These are phyloP conservation scores for Mucor indicus DNA, from an alignment of 371 early-diverging fungal species.

Conservation along the genomic window DNA sequence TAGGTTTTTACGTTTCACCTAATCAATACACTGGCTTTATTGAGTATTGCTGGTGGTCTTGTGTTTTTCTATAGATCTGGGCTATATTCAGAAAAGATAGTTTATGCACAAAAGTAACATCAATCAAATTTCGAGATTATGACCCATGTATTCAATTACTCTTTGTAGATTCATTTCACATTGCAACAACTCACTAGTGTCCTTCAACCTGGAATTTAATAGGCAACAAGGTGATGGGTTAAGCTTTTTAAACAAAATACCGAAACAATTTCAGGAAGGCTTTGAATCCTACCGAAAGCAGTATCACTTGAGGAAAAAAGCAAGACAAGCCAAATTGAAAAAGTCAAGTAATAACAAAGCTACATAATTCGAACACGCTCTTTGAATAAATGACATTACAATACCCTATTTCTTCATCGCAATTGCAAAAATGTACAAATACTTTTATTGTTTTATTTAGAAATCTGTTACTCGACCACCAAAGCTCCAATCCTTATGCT, in stretches of 20 bases:
- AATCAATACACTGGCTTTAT: slow-evolving; percentile 30
- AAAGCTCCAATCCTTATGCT: slow-evolving; percentile 89
- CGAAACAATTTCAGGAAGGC: slow-evolving; percentile 62
- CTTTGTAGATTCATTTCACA: slow-evolving; percentile 60
- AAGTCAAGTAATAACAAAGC: slow-evolving; percentile 6
- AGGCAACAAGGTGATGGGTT: slow-evolving; percentile 49
- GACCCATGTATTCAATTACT: neutral
- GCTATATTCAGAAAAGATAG: slow-evolving; percentile 63
- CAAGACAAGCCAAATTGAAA: slow-evolving; percentile 45
- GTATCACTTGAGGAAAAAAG: slow-evolving; percentile 51
- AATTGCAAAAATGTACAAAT: neutral
- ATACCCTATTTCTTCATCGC: too few species aligned
- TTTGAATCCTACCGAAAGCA: slow-evolving; percentile 60
- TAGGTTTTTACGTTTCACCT: slow-evolving; percentile 35
- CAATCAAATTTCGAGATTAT: neutral
- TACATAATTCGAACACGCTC: neutral
- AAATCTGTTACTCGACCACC: slow-evolving; percentile 84
- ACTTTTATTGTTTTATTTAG: slow-evolving; percentile 29
- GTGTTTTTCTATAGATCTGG: slow-evolving; percentile 60
- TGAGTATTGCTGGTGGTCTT: slow-evolving; percentile 35
- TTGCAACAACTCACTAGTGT: slow-evolving; percentile 61
- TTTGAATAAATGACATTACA: neutral
- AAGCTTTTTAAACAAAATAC: slow-evolving; percentile 58
- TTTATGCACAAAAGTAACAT: slow-evolving; percentile 62
- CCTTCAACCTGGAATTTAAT: slow-evolving; percentile 70